Evolutionary conservation across 2,329 filamentous ascomycete genomes (phyloP).

Genomic region (Colletotrichum magnum): DNA sequence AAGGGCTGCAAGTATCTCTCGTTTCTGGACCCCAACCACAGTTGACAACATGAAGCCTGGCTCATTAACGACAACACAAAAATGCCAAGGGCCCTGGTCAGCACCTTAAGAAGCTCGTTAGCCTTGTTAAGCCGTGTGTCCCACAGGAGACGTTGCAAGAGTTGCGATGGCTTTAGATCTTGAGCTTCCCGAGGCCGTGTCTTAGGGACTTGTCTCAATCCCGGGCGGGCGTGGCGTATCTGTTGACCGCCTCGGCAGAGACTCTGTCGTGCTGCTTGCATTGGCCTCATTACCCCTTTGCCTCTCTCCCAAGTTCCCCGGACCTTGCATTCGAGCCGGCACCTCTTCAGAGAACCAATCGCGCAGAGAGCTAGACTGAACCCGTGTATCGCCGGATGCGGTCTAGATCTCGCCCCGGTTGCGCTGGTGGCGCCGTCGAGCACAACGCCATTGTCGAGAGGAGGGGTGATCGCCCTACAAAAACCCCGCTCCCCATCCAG

Average conservation of each 20-base stretch:
- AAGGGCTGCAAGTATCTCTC: too few species aligned
- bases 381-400: not conserved
- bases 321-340: not conserved
- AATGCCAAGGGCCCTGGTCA: too few species aligned
- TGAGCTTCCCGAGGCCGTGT: too few species aligned
- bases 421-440: not conserved
- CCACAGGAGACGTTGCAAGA: too few species aligned
- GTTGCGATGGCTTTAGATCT: too few species aligned
- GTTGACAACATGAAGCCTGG: too few species aligned
- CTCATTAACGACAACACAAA: too few species aligned
- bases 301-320: not conserved
- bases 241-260: not conserved
- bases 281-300: not conserved
- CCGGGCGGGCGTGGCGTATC: not conserved
- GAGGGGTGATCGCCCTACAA: conserved; percentile 6
- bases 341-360: not conserved
- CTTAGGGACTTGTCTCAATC: not conserved
- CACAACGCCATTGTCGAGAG: conserved; percentile 8
- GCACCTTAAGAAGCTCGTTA: too few species aligned
- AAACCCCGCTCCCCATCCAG: not conserved
- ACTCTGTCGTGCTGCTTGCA: not conserved
- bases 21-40: too few species aligned
- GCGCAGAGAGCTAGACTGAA: not conserved
- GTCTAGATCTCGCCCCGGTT: not conserved
- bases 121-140: too few species aligned